Conservation (phyloP, 2,329 filamentous ascomycete species). For the Pseudocercospora fuligena region DNA sequence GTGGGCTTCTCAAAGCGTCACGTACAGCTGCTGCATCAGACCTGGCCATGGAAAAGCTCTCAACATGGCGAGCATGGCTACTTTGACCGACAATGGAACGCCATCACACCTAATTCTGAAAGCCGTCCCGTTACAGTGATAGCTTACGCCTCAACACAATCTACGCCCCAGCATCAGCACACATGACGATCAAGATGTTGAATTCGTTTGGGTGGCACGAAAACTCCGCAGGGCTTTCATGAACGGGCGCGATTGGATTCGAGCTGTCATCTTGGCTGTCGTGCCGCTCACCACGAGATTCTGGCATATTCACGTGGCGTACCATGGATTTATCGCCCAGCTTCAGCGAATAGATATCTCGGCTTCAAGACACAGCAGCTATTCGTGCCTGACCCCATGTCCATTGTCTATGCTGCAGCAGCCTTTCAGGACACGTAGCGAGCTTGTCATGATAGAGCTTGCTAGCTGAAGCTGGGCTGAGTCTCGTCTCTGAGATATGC, state of each 20-base stretch:
- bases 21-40: too few species aligned
- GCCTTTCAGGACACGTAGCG: background rate
- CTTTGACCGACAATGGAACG: background rate
- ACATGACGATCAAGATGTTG: too few species aligned
- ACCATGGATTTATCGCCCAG: background rate
- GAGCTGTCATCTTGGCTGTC: background rate
- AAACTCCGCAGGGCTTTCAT: background rate
- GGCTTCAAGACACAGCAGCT: background rate
- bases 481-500: too few species aligned
- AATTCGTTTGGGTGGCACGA: background rate
- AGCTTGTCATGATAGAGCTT: background rate
- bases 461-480: too few species aligned
- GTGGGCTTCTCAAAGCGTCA: too few species aligned
- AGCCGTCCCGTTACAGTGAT: too few species aligned
- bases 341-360: background rate
- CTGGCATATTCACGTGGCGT: slow-evolving; percentile 1
- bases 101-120: background rate
- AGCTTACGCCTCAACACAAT: too few species aligned
- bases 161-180: too few species aligned
- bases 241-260: background rate
- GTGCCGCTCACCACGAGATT: background rate
- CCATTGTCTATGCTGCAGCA: background rate
- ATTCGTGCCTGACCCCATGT: background rate
- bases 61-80: background rate
- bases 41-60: background rate